phyloP scores from a whole-genome alignment of 2,329 filamentous ascomycete genomes.

The Colletotrichum sp. region DNA sequence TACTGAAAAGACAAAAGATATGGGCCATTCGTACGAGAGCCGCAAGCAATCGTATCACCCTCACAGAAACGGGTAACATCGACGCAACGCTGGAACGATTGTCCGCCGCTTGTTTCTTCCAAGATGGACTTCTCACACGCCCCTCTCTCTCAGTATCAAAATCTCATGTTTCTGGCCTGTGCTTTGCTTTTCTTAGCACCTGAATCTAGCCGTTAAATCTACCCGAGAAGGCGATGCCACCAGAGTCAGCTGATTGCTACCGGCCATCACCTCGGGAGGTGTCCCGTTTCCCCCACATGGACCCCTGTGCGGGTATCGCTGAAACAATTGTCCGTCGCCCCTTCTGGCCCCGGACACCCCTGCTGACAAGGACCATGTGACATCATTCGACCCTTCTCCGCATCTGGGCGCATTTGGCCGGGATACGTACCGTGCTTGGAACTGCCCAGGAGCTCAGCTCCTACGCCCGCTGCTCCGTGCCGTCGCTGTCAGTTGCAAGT shows the following conservation, averaged over 20 bases:
- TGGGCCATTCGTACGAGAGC: not conserved
- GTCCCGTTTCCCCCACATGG: not conserved
- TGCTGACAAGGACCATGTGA: constrained; percentile 3
- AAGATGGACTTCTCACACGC: not conserved
- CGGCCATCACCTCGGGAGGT: not conserved
- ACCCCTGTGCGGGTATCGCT: not conserved
- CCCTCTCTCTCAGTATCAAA: not conserved
- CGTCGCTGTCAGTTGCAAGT: not conserved
- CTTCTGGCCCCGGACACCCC: not conserved
- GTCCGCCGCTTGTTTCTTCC: not conserved
- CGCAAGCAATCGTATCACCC: not conserved
- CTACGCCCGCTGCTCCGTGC: not conserved
- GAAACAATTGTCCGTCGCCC: not conserved
- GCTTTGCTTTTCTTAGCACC: not conserved
- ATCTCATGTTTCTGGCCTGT: not conserved
- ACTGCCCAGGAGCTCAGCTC: constrained; percentile 7
- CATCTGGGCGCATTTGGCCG: constrained; percentile 17
- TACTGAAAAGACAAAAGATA: not conserved
- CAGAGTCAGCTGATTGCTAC: not conserved
- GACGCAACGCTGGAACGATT: not conserved
- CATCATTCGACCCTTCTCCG: constrained; percentile 22
- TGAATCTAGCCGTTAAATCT: not conserved
- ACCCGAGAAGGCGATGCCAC: not conserved
- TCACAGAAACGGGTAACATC: not conserved
- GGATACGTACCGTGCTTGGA: constrained; percentile 3